A percentile compares a stretch with the other conserved stretches of the same genome.
These are phyloP conservation scores for Monilinia polystroma DNA, from an alignment of 2,329 filamentous ascomycete genomes.

Conservation along the genomic window DNA sequence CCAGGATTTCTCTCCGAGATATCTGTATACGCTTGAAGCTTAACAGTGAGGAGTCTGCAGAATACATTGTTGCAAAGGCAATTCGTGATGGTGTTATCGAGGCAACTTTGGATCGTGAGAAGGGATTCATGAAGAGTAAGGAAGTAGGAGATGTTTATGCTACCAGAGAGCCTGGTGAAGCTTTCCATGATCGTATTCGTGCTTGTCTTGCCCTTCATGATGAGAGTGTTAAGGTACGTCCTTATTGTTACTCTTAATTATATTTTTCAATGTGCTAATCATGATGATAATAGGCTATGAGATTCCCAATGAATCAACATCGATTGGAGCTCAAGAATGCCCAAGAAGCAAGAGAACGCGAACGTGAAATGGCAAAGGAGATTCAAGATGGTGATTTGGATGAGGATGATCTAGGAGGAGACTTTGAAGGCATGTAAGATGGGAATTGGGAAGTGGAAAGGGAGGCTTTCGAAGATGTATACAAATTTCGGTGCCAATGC, in stretches of 20 bases:
- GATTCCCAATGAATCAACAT: conserved; percentile 99
- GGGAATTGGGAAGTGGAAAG: not conserved
- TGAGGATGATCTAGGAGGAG: conserved; percentile 91
- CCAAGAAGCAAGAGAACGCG: conserved; percentile 93
- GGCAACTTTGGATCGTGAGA: conserved; percentile 88
- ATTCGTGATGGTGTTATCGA: conserved; percentile 97
- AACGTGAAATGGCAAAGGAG: conserved; percentile 97
- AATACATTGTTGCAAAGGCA: conserved; percentile 98
- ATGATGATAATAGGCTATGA: conserved; percentile 69
- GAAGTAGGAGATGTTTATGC: conserved; percentile 94
- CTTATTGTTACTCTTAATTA: not conserved
- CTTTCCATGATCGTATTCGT: conserved; percentile 93
- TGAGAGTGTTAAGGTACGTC: conserved; percentile 89
- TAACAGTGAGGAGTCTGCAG: conserved; percentile 93
- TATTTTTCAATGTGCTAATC: conserved; percentile 12
- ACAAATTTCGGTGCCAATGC: conserved; percentile 16
- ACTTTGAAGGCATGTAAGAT: conserved; percentile 90
- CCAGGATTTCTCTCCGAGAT: conserved; percentile 91
- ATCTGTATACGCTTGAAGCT: conserved; percentile 95
- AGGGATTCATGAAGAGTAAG: conserved; percentile 98
- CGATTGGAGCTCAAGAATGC: conserved; percentile 95
- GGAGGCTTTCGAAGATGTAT: conserved; percentile 13
- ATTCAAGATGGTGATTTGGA: conserved; percentile 97
- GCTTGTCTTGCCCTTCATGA: conserved; percentile 91
- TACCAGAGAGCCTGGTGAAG: conserved; percentile 91